Conservation (phyloP, 2,329 filamentous ascomycete genomes). For the Escovopsis sp. region DNA sequence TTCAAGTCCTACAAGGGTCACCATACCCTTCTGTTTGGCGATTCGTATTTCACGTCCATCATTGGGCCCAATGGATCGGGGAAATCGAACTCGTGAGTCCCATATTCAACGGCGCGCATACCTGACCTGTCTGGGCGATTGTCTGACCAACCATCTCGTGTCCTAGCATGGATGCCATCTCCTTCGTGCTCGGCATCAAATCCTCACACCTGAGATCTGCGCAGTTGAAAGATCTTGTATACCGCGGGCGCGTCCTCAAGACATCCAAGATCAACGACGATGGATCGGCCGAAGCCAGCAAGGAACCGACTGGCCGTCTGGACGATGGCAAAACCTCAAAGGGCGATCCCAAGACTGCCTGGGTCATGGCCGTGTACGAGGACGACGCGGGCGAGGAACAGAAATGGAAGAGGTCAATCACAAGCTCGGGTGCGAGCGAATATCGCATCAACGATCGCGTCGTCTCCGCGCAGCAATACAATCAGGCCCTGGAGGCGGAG, state of each 20-base stretch:
- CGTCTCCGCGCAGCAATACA: slow-evolving; percentile 85
- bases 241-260: slow-evolving; percentile 84
- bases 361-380: slow-evolving; percentile 99
- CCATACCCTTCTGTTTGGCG: slow-evolving; percentile 84
- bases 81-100: slow-evolving; percentile 85
- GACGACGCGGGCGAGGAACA: slow-evolving; percentile 93
- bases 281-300: slow-evolving; percentile 55
- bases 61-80: slow-evolving; percentile 99
- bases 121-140: background rate
- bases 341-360: slow-evolving; percentile 81
- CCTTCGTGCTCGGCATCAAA: slow-evolving; percentile 96
- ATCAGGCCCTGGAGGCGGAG: slow-evolving; percentile 78
- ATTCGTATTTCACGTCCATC: slow-evolving; percentile 98
- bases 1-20: slow-evolving; percentile 99
- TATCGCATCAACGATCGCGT: slow-evolving; percentile 91
- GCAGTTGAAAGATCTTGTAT: slow-evolving; percentile 87
- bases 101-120: background rate
- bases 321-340: slow-evolving; percentile 52
- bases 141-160: slow-evolving; percentile 4
- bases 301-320: slow-evolving; percentile 45
- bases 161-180: slow-evolving; percentile 91
- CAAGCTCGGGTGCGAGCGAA: slow-evolving; percentile 74
- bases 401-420: slow-evolving; percentile 91
- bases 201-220: slow-evolving; percentile 94
- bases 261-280: slow-evolving; percentile 88